These are phyloP conservation scores for Euphorbia peplus DNA, from an alignment of 345 rosid species.

Conservation along the genomic window DNA sequence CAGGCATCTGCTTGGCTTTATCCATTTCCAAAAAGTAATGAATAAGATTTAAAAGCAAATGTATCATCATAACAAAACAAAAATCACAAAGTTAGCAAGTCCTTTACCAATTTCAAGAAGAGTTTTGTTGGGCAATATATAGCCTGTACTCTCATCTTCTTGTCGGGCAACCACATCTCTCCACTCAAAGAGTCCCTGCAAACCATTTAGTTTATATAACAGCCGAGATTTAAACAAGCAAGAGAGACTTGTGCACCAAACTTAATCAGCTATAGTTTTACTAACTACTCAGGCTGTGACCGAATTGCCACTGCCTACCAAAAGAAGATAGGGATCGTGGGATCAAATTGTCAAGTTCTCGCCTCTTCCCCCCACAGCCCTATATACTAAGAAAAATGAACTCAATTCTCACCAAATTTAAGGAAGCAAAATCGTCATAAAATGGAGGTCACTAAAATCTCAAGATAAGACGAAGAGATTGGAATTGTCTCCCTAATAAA, in stretches of 20 bases:
- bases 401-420: background rate
- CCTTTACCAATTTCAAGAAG: slow-evolving; percentile 80
- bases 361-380: background rate
- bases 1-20: slow-evolving; percentile 86
- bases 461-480: background rate
- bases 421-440: background rate
- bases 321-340: background rate
- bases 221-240: background rate
- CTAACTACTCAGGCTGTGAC: background rate
- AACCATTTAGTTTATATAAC: slow-evolving; percentile 14
- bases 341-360: background rate
- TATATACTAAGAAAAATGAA: too few relatives aligned
- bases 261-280: background rate
- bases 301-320: background rate
- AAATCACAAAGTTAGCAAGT: slow-evolving; percentile 1
- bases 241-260: background rate
- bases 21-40: slow-evolving; percentile 15
- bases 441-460: background rate
- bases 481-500: background rate
- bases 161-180: slow-evolving; percentile 76
- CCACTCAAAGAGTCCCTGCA: slow-evolving; percentile 84
- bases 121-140: slow-evolving; percentile 74
- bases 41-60: slow-evolving; percentile 7
- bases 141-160: slow-evolving; percentile 94
- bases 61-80: background rate